phyloP scores from a whole-genome alignment of 805 yeast species.

The Wickerhamiella spandovensis region DNA sequence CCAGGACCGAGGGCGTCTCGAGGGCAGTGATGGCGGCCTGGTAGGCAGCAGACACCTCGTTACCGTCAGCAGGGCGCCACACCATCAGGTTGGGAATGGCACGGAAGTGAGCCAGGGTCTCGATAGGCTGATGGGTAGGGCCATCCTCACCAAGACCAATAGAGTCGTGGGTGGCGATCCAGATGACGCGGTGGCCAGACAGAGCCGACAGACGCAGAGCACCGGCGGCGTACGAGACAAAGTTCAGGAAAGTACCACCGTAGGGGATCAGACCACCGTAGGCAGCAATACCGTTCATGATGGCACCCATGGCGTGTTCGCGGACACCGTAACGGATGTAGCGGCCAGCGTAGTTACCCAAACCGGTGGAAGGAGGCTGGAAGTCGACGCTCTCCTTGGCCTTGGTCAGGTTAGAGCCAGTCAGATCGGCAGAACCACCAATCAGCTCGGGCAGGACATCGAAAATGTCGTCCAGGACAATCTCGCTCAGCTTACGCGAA shows the following conservation, averaged over 20 bases:
- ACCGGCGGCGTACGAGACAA: constrained; percentile 48
- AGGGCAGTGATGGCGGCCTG: constrained; percentile 42
- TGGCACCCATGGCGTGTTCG: constrained; percentile 99
- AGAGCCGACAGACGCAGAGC: constrained; percentile 39
- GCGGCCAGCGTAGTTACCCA: constrained; percentile 84
- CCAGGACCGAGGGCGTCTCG: constrained; percentile 55
- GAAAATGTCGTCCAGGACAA: constrained; percentile 49
- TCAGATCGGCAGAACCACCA: constrained; percentile 98
- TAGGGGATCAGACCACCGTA: constrained; percentile 73
- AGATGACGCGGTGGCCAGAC: constrained; percentile 33
- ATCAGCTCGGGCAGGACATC: constrained; percentile 69
- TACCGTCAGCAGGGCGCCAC: constrained; percentile 43
- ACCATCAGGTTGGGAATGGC: constrained; percentile 37
- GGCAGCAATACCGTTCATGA: constrained; percentile 93
- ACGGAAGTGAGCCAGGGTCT: constrained; percentile 37
- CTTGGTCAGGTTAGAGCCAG: constrained; percentile 92
- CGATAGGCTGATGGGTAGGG: constrained; percentile 46
- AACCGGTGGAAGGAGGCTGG: constrained; percentile 71
- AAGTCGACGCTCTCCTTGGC: constrained; percentile 73
- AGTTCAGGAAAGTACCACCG: constrained; percentile 97
- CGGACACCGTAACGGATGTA: constrained; percentile 97
- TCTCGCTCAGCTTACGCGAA: constrained; percentile 86
- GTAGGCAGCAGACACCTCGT: constrained; percentile 43
- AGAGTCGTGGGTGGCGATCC: constrained; percentile 45
- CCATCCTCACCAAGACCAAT: constrained; percentile 49